These are phyloP conservation scores for Aureobasidium zeae DNA, from an alignment of 2,329 filamentous ascomycete species.

Conservation along the genomic window DNA sequence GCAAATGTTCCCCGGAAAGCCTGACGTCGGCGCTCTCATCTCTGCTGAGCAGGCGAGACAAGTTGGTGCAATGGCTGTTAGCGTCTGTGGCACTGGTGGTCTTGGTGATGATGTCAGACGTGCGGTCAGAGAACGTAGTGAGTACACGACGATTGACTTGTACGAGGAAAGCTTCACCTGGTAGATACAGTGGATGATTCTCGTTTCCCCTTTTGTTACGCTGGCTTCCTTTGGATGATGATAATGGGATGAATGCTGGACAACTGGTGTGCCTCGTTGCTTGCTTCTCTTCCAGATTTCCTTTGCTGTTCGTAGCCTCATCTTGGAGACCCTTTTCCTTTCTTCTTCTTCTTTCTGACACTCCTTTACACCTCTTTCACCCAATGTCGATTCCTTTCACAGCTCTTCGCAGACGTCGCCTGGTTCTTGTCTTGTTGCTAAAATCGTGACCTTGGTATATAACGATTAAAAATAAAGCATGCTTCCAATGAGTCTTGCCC, in stretches of 20 bases:
- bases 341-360: constrained; percentile 12
- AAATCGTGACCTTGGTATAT: too few species aligned
- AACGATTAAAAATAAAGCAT: too few species aligned
- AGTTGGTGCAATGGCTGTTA: constrained; percentile 80
- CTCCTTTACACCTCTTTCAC: neutral
- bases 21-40: constrained; percentile 71
- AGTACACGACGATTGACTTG: constrained; percentile 62
- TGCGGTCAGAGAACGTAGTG: constrained; percentile 56
- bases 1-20: constrained; percentile 84
- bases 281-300: neutral
- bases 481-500: neutral
- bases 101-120: constrained; percentile 66
- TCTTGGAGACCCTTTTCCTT: neutral
- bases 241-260: constrained; percentile 8
- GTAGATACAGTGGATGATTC: constrained; percentile 36
- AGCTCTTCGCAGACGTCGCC: constrained; percentile 1
- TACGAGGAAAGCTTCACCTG: constrained; percentile 68
- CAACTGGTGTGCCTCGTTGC: constrained; percentile 2
- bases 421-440: too few species aligned
- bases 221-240: neutral
- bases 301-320: neutral
- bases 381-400: neutral
- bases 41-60: constrained; percentile 73
- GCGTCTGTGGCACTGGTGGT: constrained; percentile 65
- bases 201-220: neutral